Base-by-base conservation (phyloP, 148 eudicot genomes). In the Rhododendron mucronatum region DNA sequence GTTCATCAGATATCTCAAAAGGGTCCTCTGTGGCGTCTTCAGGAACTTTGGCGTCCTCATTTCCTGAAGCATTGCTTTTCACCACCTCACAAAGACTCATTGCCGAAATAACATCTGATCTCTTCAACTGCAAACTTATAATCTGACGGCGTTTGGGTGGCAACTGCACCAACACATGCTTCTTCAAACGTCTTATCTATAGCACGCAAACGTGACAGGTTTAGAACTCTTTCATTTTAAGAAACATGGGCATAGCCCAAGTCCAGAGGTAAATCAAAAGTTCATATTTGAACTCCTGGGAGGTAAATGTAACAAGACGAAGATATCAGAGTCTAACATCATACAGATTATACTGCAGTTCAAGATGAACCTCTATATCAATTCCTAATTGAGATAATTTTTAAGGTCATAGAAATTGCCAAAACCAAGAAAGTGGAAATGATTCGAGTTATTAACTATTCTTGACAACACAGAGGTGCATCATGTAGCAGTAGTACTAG, bases 101-200 rank as follows among this genome's bases (percentile, higher is more conserved):
- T 55, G 99, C 99, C 39, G 80, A 79, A 85, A 75, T 80, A 84
- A 97, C 90, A 86, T 97, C 95, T 81, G 96, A 90, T 88, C 83
- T 95, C 87, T 90, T 95, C 82, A 97, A 86, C 55, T 89, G 90
- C 85, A 97, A 84, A 57, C 86, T 93, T 81, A 97, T 92, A 80
- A 97, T 92, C 91, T 97, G 98, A 78, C 99, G 91, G 14, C 99
- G 96, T 87, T 91, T 93, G 47, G 99, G 95, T n/a, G 98, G 99
- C 89, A 97, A 89, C 88, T 97, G 94, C 81, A 86, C 87, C 85
- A 97, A 90, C 89, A 97, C 91, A 87, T 95, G 96, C 88, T 94
- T 96, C 93, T 97, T 97, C 91, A 97, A 87, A 51, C 99, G 98
- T 88, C 99, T 91, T 82, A 97, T 94, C 99, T 97, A 92, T 50